Percentiles rank a stretch among this genome's conserved stretches.
These are phyloP conservation scores for Metarhizium rileyi DNA, from an alignment of 2,329 filamentous ascomycete genomes.

Conservation along the genomic window DNA sequence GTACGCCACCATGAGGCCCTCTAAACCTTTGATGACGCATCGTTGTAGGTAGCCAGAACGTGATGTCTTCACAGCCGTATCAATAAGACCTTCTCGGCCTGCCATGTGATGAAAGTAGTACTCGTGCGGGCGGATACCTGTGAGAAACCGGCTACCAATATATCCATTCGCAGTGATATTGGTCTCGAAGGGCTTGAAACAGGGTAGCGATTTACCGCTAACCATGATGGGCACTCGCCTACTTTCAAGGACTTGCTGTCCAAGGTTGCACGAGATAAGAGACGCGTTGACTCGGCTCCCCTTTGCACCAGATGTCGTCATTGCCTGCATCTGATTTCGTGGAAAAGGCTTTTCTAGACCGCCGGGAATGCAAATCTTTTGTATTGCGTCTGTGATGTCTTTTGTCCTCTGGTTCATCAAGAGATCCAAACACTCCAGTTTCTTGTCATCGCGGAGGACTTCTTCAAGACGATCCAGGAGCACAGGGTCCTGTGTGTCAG, in stretches of 20 bases:
- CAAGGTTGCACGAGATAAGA: conserved; percentile 93
- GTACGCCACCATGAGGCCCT: conserved; percentile 84
- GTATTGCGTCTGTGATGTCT: conserved; percentile 68
- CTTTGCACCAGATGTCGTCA: conserved; percentile 96
- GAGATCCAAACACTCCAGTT: conserved; percentile 83
- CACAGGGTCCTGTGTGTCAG: conserved; percentile 56
- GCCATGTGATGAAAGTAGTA: conserved; percentile 99
- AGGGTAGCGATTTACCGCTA: conserved; percentile 90
- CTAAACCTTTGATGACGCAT: conserved; percentile 98
- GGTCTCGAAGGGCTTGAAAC: conserved; percentile 87
- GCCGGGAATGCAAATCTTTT: conserved; percentile 65
- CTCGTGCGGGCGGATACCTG: conserved; percentile 91
- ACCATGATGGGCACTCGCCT: conserved; percentile 94
- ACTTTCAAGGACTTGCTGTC: conserved; percentile 92
- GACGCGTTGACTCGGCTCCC: conserved; percentile 90
- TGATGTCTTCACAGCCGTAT: conserved; percentile 97
- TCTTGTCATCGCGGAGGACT: conserved; percentile 80
- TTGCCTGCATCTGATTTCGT: conserved; percentile 96
- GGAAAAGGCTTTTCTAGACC: conserved; percentile 89
- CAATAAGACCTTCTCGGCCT: conserved; percentile 93
- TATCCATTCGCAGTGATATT: conserved; percentile 85
- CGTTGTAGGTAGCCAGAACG: conserved; percentile 93
- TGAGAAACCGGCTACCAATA: conserved; percentile 93
- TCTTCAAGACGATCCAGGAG: conserved; percentile 74
- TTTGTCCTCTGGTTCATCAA: conserved; percentile 66